Evolutionary conservation across 2,329 filamentous ascomycete genomes (phyloP).

Genomic region (Colletotrichum sp.): DNA sequence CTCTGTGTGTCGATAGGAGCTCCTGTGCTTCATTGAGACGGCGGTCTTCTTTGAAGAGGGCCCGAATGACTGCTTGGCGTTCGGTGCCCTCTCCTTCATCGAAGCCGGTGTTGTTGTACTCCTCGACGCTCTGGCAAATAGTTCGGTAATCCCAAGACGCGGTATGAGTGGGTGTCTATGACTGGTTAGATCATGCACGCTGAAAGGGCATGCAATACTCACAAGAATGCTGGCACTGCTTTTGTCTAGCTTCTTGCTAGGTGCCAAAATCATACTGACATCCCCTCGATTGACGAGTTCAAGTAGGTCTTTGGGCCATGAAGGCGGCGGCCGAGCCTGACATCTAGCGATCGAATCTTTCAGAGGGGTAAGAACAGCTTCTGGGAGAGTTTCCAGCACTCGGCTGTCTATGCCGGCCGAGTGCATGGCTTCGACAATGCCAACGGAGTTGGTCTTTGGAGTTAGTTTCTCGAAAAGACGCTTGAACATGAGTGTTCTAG

Average conservation of each 20-base stretch:
- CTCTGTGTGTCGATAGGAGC: constrained; percentile 84
- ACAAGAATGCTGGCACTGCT: constrained; percentile 47
- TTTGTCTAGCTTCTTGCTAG: constrained; percentile 42
- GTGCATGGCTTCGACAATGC: constrained; percentile 77
- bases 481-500: constrained; percentile 73
- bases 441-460: constrained; percentile 55
- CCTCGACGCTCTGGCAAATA: constrained; percentile 74
- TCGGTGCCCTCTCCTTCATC: constrained; percentile 86
- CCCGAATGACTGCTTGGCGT: constrained; percentile 79
- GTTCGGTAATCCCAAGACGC: constrained; percentile 77
- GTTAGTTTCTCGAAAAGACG: constrained; percentile 68
- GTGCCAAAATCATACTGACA: constrained; percentile 69
- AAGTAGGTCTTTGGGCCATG: constrained; percentile 76
- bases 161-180: constrained; percentile 65
- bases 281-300: constrained; percentile 83
- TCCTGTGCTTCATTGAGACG: constrained; percentile 85
- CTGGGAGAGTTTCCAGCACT: constrained; percentile 83
- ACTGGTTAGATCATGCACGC: constrained; percentile 26
- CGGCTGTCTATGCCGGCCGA: constrained; percentile 69
- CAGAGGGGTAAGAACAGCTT: constrained; percentile 80
- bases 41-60: constrained; percentile 91
- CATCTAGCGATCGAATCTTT: constrained; percentile 86
- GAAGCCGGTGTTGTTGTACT: constrained; percentile 63
- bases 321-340: constrained; percentile 79
- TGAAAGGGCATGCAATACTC: constrained; percentile 25